Percentiles rank a stretch among this genome's conserved stretches.
phyloP scores from a whole-genome alignment of 2,329 filamentous ascomycete genomes.

The Fusarium begoniae region DNA sequence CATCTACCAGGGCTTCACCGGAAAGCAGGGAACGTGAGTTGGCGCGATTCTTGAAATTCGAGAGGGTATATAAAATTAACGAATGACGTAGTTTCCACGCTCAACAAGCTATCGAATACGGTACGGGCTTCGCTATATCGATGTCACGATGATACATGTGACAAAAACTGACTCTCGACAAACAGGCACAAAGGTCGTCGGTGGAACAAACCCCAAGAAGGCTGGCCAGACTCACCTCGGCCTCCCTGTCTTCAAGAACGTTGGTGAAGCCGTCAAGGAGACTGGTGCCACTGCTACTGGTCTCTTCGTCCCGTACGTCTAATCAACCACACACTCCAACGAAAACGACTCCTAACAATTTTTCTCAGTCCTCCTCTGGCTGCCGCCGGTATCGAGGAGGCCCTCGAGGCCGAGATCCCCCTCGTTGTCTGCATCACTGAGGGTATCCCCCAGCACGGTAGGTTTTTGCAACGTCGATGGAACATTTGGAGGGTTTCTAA shows the following conservation, averaged over 20 bases:
- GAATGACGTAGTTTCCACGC: constrained; percentile 82
- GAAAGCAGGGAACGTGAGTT: constrained; percentile 92
- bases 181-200: constrained; percentile 93
- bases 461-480: constrained; percentile 44
- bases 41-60: not conserved
- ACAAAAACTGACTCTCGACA: constrained; percentile 40
- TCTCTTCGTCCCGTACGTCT: constrained; percentile 89
- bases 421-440: constrained; percentile 98
- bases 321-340: not conserved
- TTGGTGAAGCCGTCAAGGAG: constrained; percentile 87
- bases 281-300: constrained; percentile 91
- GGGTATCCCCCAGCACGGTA: constrained; percentile 96
- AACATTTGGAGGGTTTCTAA: constrained; percentile 19
- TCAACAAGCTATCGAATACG: constrained; percentile 97
- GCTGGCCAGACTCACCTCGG: constrained; percentile 89
- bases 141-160: constrained; percentile 41
- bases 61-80: constrained; percentile 12
- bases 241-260: constrained; percentile 91
- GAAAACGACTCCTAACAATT: constrained; percentile 17
- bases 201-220: constrained; percentile 99
- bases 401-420: constrained; percentile 89
- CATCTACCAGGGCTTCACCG: constrained; percentile 96
- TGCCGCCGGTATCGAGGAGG: constrained; percentile 96
- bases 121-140: constrained; percentile 61
- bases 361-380: constrained; percentile 82